Evolutionary conservation across 805 yeast genomes (phyloP).

Genomic region (Lipomyces spencermartinsiae): DNA sequence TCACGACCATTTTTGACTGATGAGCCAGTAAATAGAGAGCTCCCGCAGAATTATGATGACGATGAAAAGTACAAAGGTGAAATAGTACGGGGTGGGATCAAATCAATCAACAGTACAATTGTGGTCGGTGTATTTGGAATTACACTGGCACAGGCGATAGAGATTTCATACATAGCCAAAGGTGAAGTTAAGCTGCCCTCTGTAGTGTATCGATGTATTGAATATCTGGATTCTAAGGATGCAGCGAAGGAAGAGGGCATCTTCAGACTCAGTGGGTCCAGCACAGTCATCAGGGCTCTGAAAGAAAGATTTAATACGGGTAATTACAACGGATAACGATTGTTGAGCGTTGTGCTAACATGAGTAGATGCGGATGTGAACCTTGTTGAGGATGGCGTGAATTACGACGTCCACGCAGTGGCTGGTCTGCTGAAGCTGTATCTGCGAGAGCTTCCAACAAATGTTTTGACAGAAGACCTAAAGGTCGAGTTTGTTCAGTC

Average conservation of each 20-base stretch:
- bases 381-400: constrained; percentile 49
- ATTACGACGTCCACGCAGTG: constrained; percentile 77
- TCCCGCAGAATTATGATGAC: constrained; percentile 15
- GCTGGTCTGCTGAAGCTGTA: constrained; percentile 86
- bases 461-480: constrained; percentile 65
- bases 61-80: constrained; percentile 28
- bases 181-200: constrained; percentile 61
- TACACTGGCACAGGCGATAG: constrained; percentile 31
- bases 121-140: constrained; percentile 30
- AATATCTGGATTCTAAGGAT: constrained; percentile 64
- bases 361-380: constrained; percentile 66
- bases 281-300: constrained; percentile 70
- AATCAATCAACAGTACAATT: constrained; percentile 19
- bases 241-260: constrained; percentile 90
- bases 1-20: constrained; percentile 13
- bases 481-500: constrained; percentile 51
- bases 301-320: constrained; percentile 69
- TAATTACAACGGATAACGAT: not conserved
- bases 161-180: constrained; percentile 29
- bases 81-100: constrained; percentile 29
- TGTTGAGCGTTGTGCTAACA: not conserved
- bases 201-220: constrained; percentile 75
- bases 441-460: constrained; percentile 75
- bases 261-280: constrained; percentile 88
- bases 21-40: constrained; percentile 7